Evolutionary conservation across 2,329 filamentous ascomycete genomes (phyloP).

Genomic region (Cladosporium colombiae): DNA sequence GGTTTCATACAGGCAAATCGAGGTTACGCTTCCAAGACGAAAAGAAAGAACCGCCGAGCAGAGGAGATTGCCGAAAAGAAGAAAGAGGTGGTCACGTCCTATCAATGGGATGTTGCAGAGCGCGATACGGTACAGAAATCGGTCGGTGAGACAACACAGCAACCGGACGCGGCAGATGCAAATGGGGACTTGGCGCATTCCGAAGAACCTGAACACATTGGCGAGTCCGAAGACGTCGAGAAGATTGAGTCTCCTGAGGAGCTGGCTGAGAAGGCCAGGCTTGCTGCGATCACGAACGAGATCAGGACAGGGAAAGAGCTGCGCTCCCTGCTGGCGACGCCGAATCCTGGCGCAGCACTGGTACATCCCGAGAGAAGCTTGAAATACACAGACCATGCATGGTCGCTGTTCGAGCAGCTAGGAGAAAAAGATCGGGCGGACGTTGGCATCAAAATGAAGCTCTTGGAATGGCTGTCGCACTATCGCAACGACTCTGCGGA

Average conservation of each 20-base stretch:
- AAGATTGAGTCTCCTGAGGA: neutral
- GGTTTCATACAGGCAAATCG: slow-evolving; percentile 32
- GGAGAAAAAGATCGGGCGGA: slow-evolving; percentile 26
- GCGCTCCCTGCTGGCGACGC: neutral
- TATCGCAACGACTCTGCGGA: slow-evolving; percentile 24
- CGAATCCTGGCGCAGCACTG: neutral
- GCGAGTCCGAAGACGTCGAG: neutral
- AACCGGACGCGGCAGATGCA: neutral
- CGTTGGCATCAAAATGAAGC: slow-evolving; percentile 27
- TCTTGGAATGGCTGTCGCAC: slow-evolving; percentile 32
- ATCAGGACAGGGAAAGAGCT: neutral
- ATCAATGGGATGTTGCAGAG: neutral
- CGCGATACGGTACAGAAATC: neutral
- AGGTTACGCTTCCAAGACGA: slow-evolving; percentile 25
- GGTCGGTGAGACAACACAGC: neutral
- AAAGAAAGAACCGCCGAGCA: neutral
- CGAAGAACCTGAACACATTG: neutral
- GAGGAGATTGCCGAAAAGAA: neutral
- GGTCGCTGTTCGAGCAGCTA: slow-evolving; percentile 41
- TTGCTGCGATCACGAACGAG: neutral
- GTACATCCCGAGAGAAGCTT: neutral
- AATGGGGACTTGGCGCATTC: neutral
- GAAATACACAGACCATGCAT: slow-evolving; percentile 28
- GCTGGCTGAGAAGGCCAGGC: neutral
- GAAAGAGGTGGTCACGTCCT: neutral